Percentiles rank a stretch among this genome's conserved stretches.
Conservation (phyloP, 2,329 filamentous ascomycete genomes). For the Diplodia intermedia region DNA sequence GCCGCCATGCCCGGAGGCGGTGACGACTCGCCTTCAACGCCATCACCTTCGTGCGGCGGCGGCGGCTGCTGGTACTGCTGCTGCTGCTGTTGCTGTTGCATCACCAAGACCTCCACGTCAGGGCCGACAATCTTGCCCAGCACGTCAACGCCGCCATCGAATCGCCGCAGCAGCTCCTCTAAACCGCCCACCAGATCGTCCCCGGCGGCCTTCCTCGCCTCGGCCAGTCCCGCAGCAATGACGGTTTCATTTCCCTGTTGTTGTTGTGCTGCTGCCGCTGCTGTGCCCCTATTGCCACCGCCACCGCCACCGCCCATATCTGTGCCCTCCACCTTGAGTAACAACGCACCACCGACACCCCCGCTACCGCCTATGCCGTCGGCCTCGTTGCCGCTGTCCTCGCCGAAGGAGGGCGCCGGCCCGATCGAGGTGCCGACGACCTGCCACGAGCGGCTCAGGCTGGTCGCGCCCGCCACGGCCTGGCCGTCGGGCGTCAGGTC, state of each 20-base stretch:
- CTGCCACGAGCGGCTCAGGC: slow-evolving; percentile 77
- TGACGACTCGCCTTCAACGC: not conserved
- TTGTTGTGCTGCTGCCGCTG: slow-evolving; percentile 33
- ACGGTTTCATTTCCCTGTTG: slow-evolving; percentile 6
- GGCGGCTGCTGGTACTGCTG: no score
- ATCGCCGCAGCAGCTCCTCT: slow-evolving; percentile 46
- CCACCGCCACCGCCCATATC: slow-evolving; percentile 44
- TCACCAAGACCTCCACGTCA: slow-evolving; percentile 9
- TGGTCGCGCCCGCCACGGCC: slow-evolving; percentile 71
- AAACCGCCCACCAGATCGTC: slow-evolving; percentile 47
- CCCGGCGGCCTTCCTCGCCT: slow-evolving; percentile 42
- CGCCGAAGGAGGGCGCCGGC: slow-evolving; percentile 69
- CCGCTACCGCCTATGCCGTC: slow-evolving; percentile 31
- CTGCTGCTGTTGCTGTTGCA: not conserved
- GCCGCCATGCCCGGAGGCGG: not conserved
- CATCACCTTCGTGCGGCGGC: not conserved
- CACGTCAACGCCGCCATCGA: slow-evolving; percentile 46
- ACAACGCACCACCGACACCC: slow-evolving; percentile 51
- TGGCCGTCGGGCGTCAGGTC: slow-evolving; percentile 57
- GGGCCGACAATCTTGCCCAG: slow-evolving; percentile 45
- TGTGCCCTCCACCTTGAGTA: slow-evolving; percentile 68
- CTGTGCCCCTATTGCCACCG: not conserved
- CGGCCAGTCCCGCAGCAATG: slow-evolving; percentile 35
- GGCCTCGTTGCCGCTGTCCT: slow-evolving; percentile 39
- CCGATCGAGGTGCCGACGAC: slow-evolving; percentile 62